These are phyloP conservation scores for Chrysosphaeria jannelii DNA, from an alignment of 2,329 filamentous ascomycete genomes.

Conservation along the genomic window DNA sequence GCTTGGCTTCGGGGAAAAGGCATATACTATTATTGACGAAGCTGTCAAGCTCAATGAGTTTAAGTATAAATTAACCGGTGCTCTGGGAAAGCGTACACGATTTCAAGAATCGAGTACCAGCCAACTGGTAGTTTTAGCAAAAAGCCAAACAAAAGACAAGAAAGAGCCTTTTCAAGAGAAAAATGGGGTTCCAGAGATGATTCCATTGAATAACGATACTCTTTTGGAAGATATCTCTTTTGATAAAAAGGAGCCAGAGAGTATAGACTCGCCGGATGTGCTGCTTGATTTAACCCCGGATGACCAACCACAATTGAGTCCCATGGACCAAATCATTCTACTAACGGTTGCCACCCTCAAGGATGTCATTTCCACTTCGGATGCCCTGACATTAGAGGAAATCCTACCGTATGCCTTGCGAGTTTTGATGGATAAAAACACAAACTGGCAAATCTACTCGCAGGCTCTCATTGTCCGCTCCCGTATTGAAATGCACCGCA, in stretches of 20 bases:
- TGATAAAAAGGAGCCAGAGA: constrained; percentile 10
- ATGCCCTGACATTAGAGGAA: constrained; percentile 76
- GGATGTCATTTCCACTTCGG: constrained; percentile 55
- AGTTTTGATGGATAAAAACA: constrained; percentile 63
- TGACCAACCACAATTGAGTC: constrained; percentile 50
- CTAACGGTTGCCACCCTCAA: constrained; percentile 69
- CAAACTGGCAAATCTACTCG: constrained; percentile 95
- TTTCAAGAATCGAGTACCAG: constrained; percentile 57
- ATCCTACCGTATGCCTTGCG: constrained; percentile 73
- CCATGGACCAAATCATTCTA: constrained; percentile 72
- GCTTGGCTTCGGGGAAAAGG: constrained; percentile 52
- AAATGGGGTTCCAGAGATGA: constrained; percentile 25
- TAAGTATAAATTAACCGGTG: constrained; percentile 55
- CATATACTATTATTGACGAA: constrained; percentile 35
- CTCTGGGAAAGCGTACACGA: constrained; percentile 57
- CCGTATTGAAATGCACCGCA: constrained; percentile 63
- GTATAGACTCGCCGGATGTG: constrained; percentile 8
- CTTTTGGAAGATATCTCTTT: constrained; percentile 71
- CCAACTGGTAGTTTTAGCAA: constrained; percentile 74
- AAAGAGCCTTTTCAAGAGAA: constrained; percentile 4
- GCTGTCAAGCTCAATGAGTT: constrained; percentile 41
- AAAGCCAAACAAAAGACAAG: constrained; percentile 20
- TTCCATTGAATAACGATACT: constrained; percentile 77
- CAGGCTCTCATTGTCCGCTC: constrained; percentile 74
- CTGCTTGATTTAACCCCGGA: constrained; percentile 41